Evolutionary conservation across 306 rosid species (phyloP).

Genomic region (Gynostemma pentaphyllum): DNA sequence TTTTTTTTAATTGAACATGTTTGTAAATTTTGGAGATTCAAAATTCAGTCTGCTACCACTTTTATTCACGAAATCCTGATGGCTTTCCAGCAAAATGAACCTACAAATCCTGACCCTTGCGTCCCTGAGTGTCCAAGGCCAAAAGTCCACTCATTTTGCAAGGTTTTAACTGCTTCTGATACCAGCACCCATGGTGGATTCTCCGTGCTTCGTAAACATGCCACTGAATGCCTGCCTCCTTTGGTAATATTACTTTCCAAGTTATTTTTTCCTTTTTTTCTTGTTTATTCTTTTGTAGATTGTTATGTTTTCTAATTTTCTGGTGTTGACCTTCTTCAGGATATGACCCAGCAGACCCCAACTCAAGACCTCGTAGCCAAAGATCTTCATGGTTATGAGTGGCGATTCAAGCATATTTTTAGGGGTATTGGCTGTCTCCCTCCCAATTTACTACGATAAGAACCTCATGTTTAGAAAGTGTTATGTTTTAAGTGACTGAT

Average conservation of each 20-base stretch:
- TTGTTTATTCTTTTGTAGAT: neutral
- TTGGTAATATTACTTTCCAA: constrained; percentile 35
- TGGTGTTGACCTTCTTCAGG: constrained; percentile 33
- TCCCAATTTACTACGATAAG: neutral
- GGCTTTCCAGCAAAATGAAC: constrained; percentile 44
- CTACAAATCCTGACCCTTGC: constrained; percentile 38
- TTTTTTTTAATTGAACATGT: constrained; percentile 10
- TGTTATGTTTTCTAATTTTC: neutral
- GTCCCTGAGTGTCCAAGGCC: constrained; percentile 33
- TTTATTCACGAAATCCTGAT: neutral
- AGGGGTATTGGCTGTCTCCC: constrained; percentile 37
- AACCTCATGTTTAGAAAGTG: neutral
- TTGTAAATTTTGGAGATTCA: neutral
- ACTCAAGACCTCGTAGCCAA: constrained; percentile 86
- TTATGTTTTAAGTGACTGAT: neutral
- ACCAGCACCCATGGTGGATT: constrained; percentile 98
- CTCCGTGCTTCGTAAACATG: constrained; percentile 87
- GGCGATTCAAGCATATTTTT: constrained; percentile 95
- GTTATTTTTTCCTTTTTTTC: neutral
- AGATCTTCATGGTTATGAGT: constrained; percentile 90
- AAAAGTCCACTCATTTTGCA: constrained; percentile 51
- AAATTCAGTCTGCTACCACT: neutral
- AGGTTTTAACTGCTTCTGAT: constrained; percentile 86
- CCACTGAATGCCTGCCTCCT: constrained; percentile 85
- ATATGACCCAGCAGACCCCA: constrained; percentile 78